Evolutionary conservation across 305 asterid genomes (phyloP), one percentile per base, ranked within the genome.

Genomic region (Fraxinus xanthoxyloides): DNA sequence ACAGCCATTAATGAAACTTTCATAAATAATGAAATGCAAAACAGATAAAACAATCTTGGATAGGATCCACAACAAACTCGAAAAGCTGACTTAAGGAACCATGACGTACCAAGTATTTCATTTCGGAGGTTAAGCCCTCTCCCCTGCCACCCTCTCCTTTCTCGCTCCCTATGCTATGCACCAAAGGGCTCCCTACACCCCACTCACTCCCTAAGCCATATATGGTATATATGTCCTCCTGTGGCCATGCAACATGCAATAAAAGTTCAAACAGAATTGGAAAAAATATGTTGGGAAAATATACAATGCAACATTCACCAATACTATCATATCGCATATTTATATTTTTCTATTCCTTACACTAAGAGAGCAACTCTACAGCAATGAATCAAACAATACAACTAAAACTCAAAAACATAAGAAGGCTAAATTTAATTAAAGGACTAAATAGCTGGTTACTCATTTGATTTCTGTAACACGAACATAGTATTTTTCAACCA

Each of bases 401-500:
- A 54, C 65, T n/a, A 54, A n/a, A 54, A 9, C 26, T 6, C 26
- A 54, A 54, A 10, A 54, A 54, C 19, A 54, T 19, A 17, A 54
- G 12, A 54, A 54, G 8, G 23, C 24, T 1, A 6, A 54, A 19
- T 54, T 54, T 19, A n/a, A 54, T 54, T 8, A 15, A 69, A 63
- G 63, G 61, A 54, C 74, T 10, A 40, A 51, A 83, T 76, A 5
- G 35, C 23, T 10, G 51, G 59, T 24, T 46, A 78, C 13, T n/a
- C 77, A 74, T 36, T 51, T 7, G 26, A 51, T 65, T 72, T 54
- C 9, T n/a, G 24, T 24, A 40, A 80, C 13, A 51, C 12, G 9
- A 51, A 51, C 21, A n/a, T 72, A 30, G 15, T 51, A 83, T 46
- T 73, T 13, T 31, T 43, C 83, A 81, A 72, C 75, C 51, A 61